These are phyloP conservation scores for Hypocreales sp. DNA, from an alignment of 2,329 filamentous ascomycete genomes.

Conservation along the genomic window DNA sequence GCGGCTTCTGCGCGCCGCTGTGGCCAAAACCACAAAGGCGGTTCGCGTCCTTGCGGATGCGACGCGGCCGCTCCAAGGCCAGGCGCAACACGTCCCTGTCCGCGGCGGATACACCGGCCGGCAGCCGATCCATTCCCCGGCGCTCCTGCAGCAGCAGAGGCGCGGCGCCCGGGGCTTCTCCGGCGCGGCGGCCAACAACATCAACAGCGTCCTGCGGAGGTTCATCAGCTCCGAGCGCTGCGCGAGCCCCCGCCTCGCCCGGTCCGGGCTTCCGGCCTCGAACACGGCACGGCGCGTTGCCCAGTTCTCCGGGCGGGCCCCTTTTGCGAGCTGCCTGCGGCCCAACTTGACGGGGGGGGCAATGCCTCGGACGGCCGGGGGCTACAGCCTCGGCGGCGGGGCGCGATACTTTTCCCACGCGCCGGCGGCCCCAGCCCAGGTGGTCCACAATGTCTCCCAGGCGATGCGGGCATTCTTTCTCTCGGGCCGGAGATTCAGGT, in stretches of 20 bases:
- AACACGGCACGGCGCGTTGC: conserved; percentile 34
- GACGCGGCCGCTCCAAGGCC: conserved; percentile 26
- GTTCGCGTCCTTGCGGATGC: conserved; percentile 30
- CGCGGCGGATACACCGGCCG: conserved; percentile 22
- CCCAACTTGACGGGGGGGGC: conserved; percentile 86
- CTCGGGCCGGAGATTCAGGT: conserved; percentile 78
- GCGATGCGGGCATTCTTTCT: conserved; percentile 85
- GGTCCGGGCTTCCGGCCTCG: conserved; percentile 32
- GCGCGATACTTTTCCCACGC: conserved; percentile 83
- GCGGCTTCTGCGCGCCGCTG: conserved; percentile 36
- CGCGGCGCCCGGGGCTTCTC: conserved; percentile 31
- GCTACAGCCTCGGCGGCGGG: conserved; percentile 63
- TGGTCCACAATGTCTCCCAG: conserved; percentile 88
- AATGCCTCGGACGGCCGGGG: conserved; percentile 70
- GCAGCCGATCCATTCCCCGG: conserved; percentile 38
- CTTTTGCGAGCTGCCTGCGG: conserved; percentile 76
- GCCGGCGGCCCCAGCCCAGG: conserved; percentile 72
- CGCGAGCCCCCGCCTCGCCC: conserved; percentile 23
- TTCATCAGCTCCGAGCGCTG: conserved; percentile 29
- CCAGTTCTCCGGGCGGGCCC: conserved; percentile 57
- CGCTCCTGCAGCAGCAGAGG: conserved; percentile 33
- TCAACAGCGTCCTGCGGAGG: conserved; percentile 30
- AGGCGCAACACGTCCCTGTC: conserved; percentile 29
- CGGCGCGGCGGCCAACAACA: conserved; percentile 22
- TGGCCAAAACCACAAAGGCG: conserved; percentile 32